Conservation (phyloP, 495 filamentous ascomycete genomes). For the Annulohypoxylon nitens region DNA sequence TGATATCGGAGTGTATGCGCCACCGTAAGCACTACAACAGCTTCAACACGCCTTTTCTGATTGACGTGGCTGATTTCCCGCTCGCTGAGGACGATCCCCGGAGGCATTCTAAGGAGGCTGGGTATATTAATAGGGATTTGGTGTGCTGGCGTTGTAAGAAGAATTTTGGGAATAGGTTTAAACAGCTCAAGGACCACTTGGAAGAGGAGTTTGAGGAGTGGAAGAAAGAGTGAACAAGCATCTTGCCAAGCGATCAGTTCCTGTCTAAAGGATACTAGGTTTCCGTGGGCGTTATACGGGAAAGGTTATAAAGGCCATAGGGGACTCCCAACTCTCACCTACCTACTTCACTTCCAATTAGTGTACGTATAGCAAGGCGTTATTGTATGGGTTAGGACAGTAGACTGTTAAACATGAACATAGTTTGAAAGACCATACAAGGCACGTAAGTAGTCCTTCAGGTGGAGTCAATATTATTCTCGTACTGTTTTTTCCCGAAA, state of each 20-base stretch:
- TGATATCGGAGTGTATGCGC: slow-evolving; percentile 75
- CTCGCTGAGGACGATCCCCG: slow-evolving; percentile 71
- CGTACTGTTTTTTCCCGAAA: slow-evolving; percentile 4
- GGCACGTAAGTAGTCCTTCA: background rate
- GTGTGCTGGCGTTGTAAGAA: slow-evolving; percentile 87
- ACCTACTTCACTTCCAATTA: background rate
- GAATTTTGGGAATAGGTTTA: slow-evolving; percentile 79
- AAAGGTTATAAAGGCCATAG: background rate
- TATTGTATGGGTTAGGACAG: background rate
- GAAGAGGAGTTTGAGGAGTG: slow-evolving; percentile 83
- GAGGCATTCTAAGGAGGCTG: slow-evolving; percentile 64
- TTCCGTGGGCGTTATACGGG: background rate
- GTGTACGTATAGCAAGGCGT: slow-evolving; percentile 2
- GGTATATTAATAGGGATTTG: slow-evolving; percentile 73
- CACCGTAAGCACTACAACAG: slow-evolving; percentile 92
- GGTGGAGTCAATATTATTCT: background rate
- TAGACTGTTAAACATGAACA: background rate
- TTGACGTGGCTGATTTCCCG: slow-evolving; percentile 85
- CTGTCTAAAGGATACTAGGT: too few relatives aligned
- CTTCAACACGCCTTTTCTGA: slow-evolving; percentile 89
- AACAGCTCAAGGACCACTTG: slow-evolving; percentile 82
- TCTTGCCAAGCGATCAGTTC: too few relatives aligned
- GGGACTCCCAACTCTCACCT: background rate
- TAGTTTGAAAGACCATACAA: too few relatives aligned
- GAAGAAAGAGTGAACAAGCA: slow-evolving; percentile 70